Conservation (phyloP, 2,329 filamentous ascomycete species). For the Neopestalotiopsis sp. region DNA sequence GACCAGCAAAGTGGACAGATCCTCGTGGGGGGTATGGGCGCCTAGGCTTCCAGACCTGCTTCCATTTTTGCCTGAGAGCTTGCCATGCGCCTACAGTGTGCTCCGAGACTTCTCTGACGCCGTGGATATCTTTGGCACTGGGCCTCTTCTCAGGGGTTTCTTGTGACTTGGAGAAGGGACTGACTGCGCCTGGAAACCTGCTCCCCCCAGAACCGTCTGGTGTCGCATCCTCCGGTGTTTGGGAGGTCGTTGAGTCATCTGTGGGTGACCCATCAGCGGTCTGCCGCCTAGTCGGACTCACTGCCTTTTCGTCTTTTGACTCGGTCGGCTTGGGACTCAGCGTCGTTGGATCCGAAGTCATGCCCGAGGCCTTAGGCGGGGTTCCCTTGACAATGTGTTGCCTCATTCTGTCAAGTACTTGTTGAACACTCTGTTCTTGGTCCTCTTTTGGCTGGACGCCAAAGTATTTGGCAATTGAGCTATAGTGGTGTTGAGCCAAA, state of each 20-base stretch:
- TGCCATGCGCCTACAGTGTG: conserved; percentile 37
- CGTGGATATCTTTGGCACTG: conserved; percentile 36
- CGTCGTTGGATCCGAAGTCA: conserved; percentile 20
- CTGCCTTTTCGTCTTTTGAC: conserved; percentile 3
- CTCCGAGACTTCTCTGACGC: conserved; percentile 30
- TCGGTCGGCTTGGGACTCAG: conserved; percentile 15
- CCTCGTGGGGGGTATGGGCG: conserved; percentile 9
- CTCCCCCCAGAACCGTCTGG: neutral
- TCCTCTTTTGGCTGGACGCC: conserved; percentile 42
- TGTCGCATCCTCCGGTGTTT: neutral
- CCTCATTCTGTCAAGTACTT: conserved; percentile 37
- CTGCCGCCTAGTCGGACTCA: conserved; percentile 17
- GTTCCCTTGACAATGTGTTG: conserved; percentile 29
- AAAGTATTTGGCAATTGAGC: conserved; percentile 49
- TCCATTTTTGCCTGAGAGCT: conserved; percentile 41
- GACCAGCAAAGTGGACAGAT: conserved; percentile 3
- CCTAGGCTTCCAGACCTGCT: neutral
- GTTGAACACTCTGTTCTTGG: conserved; percentile 32
- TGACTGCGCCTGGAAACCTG: conserved; percentile 16
- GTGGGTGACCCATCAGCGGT: conserved; percentile 28
- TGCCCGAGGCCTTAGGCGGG: conserved; percentile 23
- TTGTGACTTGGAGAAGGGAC: conserved; percentile 20
- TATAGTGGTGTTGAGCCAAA: conserved; percentile 49
- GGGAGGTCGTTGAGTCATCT: conserved; percentile 21
- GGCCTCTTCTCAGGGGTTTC: conserved; percentile 20